Base-by-base conservation (phyloP, 306 rosid genomes). In the Prunus dulcis region DNA sequence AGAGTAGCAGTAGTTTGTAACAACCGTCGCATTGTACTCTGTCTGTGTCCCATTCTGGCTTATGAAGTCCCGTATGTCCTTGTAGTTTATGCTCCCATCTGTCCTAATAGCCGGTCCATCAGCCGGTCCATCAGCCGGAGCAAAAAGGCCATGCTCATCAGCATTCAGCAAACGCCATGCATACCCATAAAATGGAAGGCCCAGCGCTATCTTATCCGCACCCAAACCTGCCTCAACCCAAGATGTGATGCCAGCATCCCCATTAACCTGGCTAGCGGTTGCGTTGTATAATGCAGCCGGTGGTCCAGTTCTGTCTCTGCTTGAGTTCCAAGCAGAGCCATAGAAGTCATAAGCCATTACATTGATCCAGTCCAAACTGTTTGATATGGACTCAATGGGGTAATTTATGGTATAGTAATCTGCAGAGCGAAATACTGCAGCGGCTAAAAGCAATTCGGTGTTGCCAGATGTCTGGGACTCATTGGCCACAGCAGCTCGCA, bases 291-390 rank as follows among this genome's bases (percentile, higher is more conserved):
- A 57, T 11, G 82, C 82, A 19, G 86, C 86, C 0, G 74, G 83
- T 0, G 88, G 75, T 15, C 30, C 76, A 1, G 86, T 79, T 14
- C 7, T 47, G 12, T 12, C 23, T 55, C 1, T 55, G 25, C 8
- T 73, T 1, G 76, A 65, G 2, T 71, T 51, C 82, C 72, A 83
- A 19, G 43, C 41, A 0, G 90, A 86, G 45, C 60, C 81, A 28
- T 81, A 81, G 52, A 66, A 86, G 43, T 83, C 86, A 46, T 86
- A 86, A 41, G 78, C 74, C 87, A 86, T 80, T 8, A 76, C 76
- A 19, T 86, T 83, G 46, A 73, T 64, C 90, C 86, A 86, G 50
- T 86, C 83, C 63, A 86, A 67, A n/a, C 76, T 72, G 23, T 49
- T 69, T 27, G 69, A 62, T 19, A 86, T 55, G 0, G 76, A 34